Percentiles rank a stretch among this genome's conserved stretches.
phyloP scores from a whole-genome alignment of 768 basidiomycete genomes.

The Leccinum ochraceum region DNA sequence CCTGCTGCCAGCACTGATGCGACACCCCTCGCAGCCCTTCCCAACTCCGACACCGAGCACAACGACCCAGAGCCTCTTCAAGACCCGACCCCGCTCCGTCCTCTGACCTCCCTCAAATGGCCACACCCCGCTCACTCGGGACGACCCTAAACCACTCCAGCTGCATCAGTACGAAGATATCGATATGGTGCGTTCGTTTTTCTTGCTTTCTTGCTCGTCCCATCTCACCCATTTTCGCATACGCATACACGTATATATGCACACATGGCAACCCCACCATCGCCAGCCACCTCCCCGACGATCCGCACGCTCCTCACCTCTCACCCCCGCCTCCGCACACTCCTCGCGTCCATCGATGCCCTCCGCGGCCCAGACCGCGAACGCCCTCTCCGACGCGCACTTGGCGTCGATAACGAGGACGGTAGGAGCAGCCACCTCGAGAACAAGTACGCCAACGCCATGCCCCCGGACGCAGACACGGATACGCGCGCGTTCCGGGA shows the following conservation, averaged over 20 bases:
- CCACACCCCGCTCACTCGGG: slow-evolving; percentile 82
- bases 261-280: not conserved
- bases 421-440: slow-evolving; percentile 40
- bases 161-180: slow-evolving; percentile 77
- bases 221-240: not conserved
- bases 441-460: slow-evolving; percentile 2
- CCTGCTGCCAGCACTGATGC: not conserved
- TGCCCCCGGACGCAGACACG: slow-evolving; percentile 49
- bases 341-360: slow-evolving; percentile 59
- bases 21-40: not conserved
- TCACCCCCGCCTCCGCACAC: slow-evolving; percentile 50
- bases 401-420: slow-evolving; percentile 50
- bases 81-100: slow-evolving; percentile 50
- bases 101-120: slow-evolving; percentile 79
- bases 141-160: slow-evolving; percentile 82
- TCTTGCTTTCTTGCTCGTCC: not conserved
- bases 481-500: slow-evolving; percentile 44
- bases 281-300: slow-evolving; percentile 62
- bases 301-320: slow-evolving; percentile 57
- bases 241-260: not conserved
- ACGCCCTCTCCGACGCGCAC: slow-evolving; percentile 58
- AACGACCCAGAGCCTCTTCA: slow-evolving; percentile 18
- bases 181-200: slow-evolving; percentile 42
- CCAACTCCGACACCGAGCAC: not conserved
- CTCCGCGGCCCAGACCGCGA: slow-evolving; percentile 68